Conservation (phyloP, 192 early-diverging fungal species). For the Entrophospora sp. region DNA sequence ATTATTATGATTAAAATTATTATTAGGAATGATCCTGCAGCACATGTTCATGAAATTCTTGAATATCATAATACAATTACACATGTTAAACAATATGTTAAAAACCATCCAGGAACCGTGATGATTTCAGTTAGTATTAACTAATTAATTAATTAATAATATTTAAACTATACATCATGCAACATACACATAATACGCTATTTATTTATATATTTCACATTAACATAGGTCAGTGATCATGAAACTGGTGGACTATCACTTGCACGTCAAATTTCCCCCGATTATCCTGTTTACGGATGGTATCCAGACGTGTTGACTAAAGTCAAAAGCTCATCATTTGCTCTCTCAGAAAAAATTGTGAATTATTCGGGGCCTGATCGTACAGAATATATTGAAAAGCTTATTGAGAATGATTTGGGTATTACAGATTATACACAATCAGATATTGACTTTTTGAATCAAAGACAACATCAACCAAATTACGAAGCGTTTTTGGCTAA, state of each 20-base stretch:
- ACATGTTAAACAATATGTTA: slow-evolving; percentile 69
- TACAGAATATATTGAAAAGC: slow-evolving; percentile 40
- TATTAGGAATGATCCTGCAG: slow-evolving; percentile 87
- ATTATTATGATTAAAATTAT: too few species aligned
- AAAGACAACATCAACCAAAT: slow-evolving; percentile 21
- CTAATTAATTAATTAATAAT: background rate
- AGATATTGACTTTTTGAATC: slow-evolving; percentile 43
- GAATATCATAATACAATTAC: slow-evolving; percentile 75
- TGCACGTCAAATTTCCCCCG: slow-evolving; percentile 55
- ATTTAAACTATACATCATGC: background rate
- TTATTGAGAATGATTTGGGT: slow-evolving; percentile 61
- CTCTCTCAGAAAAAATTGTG: background rate
- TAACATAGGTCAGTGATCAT: slow-evolving; percentile 67
- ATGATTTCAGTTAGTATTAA: slow-evolving; percentile 63
- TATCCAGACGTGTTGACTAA: background rate
- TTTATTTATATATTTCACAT: background rate
- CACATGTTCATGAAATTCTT: slow-evolving; percentile 87
- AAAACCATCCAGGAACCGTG: slow-evolving; percentile 71
- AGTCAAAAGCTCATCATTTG: background rate
- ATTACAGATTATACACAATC: slow-evolving; percentile 57
- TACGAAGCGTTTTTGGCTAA: slow-evolving; percentile 43
- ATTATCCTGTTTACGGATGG: slow-evolving; percentile 85
- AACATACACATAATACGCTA: too few species aligned
- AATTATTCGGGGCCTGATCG: background rate
- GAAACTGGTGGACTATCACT: slow-evolving; percentile 94